Conservation (phyloP, 78 protist genomes). For the Chrysochromulina tobinii region DNA sequence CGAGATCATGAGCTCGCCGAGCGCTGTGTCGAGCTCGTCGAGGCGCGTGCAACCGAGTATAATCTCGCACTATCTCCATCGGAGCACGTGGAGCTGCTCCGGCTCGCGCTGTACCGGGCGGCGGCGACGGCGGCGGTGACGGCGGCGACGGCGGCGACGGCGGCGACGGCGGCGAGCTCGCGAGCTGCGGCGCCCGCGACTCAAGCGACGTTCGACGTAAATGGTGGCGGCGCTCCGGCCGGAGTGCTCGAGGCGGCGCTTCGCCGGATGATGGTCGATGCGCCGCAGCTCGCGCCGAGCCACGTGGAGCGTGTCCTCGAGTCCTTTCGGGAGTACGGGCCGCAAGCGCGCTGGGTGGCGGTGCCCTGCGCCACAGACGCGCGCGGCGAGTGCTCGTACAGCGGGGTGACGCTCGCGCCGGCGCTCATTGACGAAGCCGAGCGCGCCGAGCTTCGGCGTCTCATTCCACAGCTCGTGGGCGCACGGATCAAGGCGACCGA, state of each 20-base stretch:
- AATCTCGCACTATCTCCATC: neutral
- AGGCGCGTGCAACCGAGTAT: neutral
- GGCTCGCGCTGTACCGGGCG: neutral
- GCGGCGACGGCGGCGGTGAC: neutral
- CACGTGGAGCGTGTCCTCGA: no score
- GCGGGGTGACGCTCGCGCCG: neutral
- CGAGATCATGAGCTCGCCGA: neutral
- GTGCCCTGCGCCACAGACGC: neutral
- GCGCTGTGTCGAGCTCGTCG: neutral
- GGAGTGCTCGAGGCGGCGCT: no score
- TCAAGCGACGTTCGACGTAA: no score
- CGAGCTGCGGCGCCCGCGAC: neutral
- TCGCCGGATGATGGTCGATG: no score
- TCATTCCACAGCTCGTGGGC: neutral
- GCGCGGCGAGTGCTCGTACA: neutral
- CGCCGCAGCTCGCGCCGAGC: no score
- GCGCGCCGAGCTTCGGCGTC: neutral
- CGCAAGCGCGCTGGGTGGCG: no score
- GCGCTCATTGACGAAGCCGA: neutral
- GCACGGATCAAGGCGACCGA: neutral
- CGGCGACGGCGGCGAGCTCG: neutral
- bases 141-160: neutral
- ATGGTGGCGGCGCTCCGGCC: no score
- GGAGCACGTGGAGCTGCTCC: neutral
- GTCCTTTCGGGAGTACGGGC: no score